Conservation (phyloP, 2,329 filamentous ascomycete genomes). For the Huntiella bhutanensis region DNA sequence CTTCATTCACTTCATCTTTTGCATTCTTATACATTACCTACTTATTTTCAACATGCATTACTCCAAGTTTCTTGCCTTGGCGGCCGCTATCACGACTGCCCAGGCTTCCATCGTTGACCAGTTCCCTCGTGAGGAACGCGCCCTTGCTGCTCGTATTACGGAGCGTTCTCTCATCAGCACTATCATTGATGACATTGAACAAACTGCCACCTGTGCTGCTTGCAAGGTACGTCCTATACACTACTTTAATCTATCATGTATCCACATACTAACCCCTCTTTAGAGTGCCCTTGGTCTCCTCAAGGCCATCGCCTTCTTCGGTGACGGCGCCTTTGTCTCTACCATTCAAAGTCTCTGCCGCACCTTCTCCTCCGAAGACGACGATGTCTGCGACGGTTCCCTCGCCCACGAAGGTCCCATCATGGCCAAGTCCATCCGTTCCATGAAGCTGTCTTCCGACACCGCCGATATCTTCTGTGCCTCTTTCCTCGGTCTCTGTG, state of each 20-base stretch:
- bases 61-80: constrained; percentile 1
- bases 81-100: neutral
- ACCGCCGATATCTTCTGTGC: constrained; percentile 33
- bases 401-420: constrained; percentile 33
- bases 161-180: constrained; percentile 6
- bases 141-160: neutral
- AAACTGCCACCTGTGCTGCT: constrained; percentile 14
- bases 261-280: constrained; percentile 7
- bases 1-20: neutral
- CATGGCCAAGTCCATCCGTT: constrained; percentile 28
- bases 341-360: constrained; percentile 19
- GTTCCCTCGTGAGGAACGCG: constrained; percentile 7
- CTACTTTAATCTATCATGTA: neutral
- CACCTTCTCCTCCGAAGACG: constrained; percentile 25
- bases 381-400: constrained; percentile 35
- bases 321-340: constrained; percentile 23
- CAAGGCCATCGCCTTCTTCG: constrained; percentile 24
- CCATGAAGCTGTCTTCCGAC: constrained; percentile 28
- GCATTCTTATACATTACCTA: neutral
- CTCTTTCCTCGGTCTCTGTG: constrained; percentile 33
- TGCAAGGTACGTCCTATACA: constrained; percentile 14
- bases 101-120: neutral
- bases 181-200: constrained; percentile 15
- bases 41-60: constrained; percentile 3
- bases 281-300: constrained; percentile 16